phyloP scores from a whole-genome alignment of 1,284 basidiomycete species.

The Kalmanozyma brasiliensis region DNA sequence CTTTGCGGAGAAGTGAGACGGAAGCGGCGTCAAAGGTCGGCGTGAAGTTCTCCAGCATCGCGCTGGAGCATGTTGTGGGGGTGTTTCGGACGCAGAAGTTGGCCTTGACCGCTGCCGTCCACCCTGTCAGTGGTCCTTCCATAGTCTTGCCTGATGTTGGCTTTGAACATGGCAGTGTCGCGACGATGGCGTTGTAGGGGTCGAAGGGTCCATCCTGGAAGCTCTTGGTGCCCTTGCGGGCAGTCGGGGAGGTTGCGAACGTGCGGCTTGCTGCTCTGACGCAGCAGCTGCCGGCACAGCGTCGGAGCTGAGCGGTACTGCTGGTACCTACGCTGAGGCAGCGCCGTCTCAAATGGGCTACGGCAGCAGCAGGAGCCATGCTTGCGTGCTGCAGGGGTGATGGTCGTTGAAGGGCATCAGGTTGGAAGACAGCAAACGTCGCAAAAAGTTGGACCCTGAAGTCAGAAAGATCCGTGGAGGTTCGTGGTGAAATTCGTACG shows the following conservation, averaged over 20 bases:
- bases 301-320: background rate
- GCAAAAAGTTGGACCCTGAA: slow-evolving; percentile 1
- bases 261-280: background rate
- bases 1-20: slow-evolving; percentile 74
- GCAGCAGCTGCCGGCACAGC: slow-evolving; percentile 29
- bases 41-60: slow-evolving; percentile 71
- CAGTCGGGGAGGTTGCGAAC: slow-evolving; percentile 3
- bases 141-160: background rate
- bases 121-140: slow-evolving; percentile 37
- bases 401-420: background rate
- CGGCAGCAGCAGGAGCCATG: background rate
- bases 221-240: background rate
- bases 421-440: background rate
- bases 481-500: background rate
- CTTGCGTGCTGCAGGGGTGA: background rate
- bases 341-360: background rate
- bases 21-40: slow-evolving; percentile 90
- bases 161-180: background rate
- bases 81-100: slow-evolving; percentile 56
- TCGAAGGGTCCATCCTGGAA: slow-evolving; percentile 34
- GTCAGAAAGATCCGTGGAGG: background rate
- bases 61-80: slow-evolving; percentile 54
- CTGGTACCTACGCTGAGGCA: slow-evolving; percentile 29
- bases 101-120: slow-evolving; percentile 62
- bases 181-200: slow-evolving; percentile 46